Evolutionary conservation across 2,329 filamentous ascomycete genomes (phyloP), one percentile per base, ranked within the genome.

Genomic region (Pseudogymnoascus sp.): DNA sequence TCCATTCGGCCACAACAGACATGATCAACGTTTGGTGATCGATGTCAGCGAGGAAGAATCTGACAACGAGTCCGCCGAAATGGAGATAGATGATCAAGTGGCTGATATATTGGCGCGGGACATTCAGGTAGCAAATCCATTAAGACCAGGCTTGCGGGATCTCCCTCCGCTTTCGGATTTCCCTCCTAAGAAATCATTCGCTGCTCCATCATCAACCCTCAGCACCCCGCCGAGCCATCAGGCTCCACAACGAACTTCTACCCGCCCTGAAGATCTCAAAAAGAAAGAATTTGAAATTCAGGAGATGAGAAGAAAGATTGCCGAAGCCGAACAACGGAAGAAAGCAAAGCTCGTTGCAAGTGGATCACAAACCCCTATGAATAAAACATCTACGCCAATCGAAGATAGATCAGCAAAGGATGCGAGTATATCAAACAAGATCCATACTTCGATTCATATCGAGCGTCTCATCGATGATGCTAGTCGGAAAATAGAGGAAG

Each of bases 11-110:
- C 83, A 87, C 49, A 79, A 78, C 55, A 79, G 80, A 23, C 77
- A 82, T 60, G 80, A 87, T 23, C 80, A 86, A 59, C 82, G 82
- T 2, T 83, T 96, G 61, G 83, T 96, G 40, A 96, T 96, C 67
- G 85, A 96, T 67, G 88, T 96, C 40, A 96, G 91, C 71, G 93
- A 96, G 28, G 85, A 72, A 28, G 83, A 80, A 23, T 80, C 78
- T 5, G 81, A 83, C 38, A 82, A 85, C 59, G 84, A 85, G 62
- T 84, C 87, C 66, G 80, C 86, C 55, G 86, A 86, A 63, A 89
- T 88, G 85, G 87, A 89, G 35, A 79, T 88, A 23, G 76, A 77
- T 35, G 75, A 76, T 61, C 84, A 84, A 25, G 67, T 84, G 81
- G 55, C 80, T 79, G 70, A 73, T 25, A 11, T 23, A 7, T 40